phyloP scores from a whole-genome alignment of 1,139 yeast species.

The Candida frijolesensis region DNA sequence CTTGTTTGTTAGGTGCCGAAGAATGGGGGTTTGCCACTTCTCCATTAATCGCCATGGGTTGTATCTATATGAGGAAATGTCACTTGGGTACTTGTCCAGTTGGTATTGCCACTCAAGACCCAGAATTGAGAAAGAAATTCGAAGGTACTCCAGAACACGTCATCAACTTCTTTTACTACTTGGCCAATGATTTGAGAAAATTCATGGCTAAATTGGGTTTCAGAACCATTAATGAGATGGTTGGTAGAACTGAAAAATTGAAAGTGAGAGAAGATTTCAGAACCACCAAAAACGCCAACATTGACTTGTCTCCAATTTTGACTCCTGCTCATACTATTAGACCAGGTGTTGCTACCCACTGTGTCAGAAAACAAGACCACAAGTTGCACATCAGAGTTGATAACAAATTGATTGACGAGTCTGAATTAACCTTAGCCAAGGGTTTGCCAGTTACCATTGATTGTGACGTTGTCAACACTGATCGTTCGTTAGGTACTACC shows the following conservation, averaged over 20 bases:
- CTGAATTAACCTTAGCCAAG: constrained; percentile 89
- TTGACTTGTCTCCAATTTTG: constrained; percentile 88
- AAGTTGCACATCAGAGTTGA: constrained; percentile 89
- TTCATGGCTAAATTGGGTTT: constrained; percentile 95
- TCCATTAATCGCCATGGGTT: constrained; percentile 96
- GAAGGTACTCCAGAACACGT: constrained; percentile 98
- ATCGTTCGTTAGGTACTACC: constrained; percentile 94
- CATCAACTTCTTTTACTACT: constrained; percentile 93
- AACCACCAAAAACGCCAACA: constrained; percentile 86
- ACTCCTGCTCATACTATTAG: constrained; percentile 97
- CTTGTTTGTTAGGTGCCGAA: constrained; percentile 95
- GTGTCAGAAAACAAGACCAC: constrained; percentile 94
- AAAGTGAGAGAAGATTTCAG: constrained; percentile 82
- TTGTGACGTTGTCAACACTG: constrained; percentile 91
- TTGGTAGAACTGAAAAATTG: constrained; percentile 92
- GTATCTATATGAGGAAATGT: constrained; percentile 94
- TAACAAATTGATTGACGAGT: constrained; percentile 93
- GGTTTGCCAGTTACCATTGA: constrained; percentile 95
- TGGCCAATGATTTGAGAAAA: constrained; percentile 87
- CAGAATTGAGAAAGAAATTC: constrained; percentile 88
- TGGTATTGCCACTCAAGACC: constrained; percentile 98
- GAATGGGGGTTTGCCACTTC: constrained; percentile 98
- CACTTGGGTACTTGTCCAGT: constrained; percentile 95
- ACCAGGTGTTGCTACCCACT: constrained; percentile 96
- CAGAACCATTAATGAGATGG: constrained; percentile 96